phyloP scores from a whole-genome alignment of 345 rosid genomes.

The Combretum micranthum region DNA sequence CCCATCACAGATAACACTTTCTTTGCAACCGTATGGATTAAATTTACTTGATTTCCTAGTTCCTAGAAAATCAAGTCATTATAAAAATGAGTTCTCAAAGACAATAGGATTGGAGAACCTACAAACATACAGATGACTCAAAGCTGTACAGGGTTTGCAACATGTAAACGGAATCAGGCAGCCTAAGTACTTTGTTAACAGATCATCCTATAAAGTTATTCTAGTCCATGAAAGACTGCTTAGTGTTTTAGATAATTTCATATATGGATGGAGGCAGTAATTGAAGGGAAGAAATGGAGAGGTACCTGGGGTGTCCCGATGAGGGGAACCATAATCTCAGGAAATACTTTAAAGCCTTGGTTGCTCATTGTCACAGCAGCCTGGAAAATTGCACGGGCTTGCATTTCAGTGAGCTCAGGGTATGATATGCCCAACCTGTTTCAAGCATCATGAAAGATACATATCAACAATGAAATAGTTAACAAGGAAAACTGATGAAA shows the following conservation, averaged over 20 bases:
- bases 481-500: no score
- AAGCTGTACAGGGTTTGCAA: no score
- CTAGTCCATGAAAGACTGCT: neutral
- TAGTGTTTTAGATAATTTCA: no score
- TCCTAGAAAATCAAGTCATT: constrained; percentile 38
- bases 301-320: constrained; percentile 92
- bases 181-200: no score
- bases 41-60: constrained; percentile 63
- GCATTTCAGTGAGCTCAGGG: constrained; percentile 95
- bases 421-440: constrained; percentile 87
- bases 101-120: neutral
- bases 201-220: neutral
- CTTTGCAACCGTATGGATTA: constrained; percentile 54
- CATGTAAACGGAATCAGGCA: no score
- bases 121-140: no score
- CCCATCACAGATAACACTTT: constrained; percentile 74
- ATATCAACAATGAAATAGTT: no score
- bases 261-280: neutral
- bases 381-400: constrained; percentile 85
- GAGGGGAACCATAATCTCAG: constrained; percentile 99
- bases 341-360: constrained; percentile 73
- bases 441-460: no score
- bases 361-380: constrained; percentile 71
- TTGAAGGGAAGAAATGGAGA: neutral
- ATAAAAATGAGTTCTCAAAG: neutral